Conservation (phyloP, 2,329 filamentous ascomycete genomes). For the Fusarium penzigii region DNA sequence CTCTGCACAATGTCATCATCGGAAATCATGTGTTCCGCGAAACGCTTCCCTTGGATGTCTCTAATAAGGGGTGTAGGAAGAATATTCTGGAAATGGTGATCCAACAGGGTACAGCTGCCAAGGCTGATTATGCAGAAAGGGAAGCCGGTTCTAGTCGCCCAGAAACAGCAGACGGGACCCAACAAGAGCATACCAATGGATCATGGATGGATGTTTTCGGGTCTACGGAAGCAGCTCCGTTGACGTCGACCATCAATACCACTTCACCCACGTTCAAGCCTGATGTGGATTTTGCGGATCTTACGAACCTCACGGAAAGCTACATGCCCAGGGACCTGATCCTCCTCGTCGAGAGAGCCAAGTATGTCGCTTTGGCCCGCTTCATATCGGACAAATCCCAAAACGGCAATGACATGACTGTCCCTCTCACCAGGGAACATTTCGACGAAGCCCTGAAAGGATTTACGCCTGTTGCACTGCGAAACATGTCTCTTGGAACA, state of each 20-base stretch:
- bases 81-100: slow-evolving; percentile 82
- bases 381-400: slow-evolving; percentile 59
- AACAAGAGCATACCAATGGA: slow-evolving; percentile 57
- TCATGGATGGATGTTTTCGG: slow-evolving; percentile 78
- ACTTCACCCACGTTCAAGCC: slow-evolving; percentile 69
- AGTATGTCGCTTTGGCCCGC: slow-evolving; percentile 90
- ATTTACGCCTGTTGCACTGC: slow-evolving; percentile 91
- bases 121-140: slow-evolving; percentile 39
- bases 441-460: slow-evolving; percentile 87
- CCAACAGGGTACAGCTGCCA: slow-evolving; percentile 49
- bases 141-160: slow-evolving; percentile 53
- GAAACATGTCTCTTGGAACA: slow-evolving; percentile 90
- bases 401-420: slow-evolving; percentile 46
- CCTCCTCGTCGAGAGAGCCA: slow-evolving; percentile 80
- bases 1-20: slow-evolving; percentile 85
- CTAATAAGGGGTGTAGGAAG: slow-evolving; percentile 85
- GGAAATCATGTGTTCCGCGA: slow-evolving; percentile 91
- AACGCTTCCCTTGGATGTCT: slow-evolving; percentile 85
- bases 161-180: slow-evolving; percentile 56
- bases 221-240: slow-evolving; percentile 46
- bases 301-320: slow-evolving; percentile 91
- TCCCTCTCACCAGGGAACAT: slow-evolving; percentile 71
- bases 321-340: slow-evolving; percentile 97
- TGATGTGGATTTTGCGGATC: slow-evolving; percentile 84
- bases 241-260: slow-evolving; percentile 35